Evolutionary conservation across 495 filamentous ascomycete species (phyloP).

Genomic region (Parathielavia appendiculata): DNA sequence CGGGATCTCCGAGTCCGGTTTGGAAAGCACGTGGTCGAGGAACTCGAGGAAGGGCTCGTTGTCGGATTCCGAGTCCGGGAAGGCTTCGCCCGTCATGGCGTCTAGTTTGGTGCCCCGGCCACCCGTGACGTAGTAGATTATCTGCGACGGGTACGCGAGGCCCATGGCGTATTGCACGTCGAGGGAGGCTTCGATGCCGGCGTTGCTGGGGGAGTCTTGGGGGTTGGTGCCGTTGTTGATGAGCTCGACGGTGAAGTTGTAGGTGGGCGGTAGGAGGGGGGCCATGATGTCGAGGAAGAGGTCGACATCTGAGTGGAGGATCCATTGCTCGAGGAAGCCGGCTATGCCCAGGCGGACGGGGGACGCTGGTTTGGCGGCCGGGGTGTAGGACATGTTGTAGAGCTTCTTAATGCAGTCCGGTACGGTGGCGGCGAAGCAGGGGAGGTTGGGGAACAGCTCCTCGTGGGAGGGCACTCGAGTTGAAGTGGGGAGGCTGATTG

Average conservation of each 20-base stretch:
- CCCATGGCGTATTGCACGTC: slow-evolving; percentile 66
- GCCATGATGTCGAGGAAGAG: slow-evolving; percentile 49
- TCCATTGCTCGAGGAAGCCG: slow-evolving; percentile 64
- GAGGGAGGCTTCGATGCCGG: slow-evolving; percentile 61
- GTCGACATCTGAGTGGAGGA: slow-evolving; percentile 53
- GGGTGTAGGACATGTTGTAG: slow-evolving; percentile 39
- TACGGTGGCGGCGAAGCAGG: slow-evolving; percentile 29
- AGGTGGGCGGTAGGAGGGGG: slow-evolving; percentile 35
- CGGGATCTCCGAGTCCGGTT: slow-evolving; percentile 60
- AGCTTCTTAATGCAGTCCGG: slow-evolving; percentile 38
- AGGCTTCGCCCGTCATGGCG: slow-evolving; percentile 41
- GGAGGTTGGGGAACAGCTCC: slow-evolving; percentile 22
- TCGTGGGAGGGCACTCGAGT: slow-evolving; percentile 20
- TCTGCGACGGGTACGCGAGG: slow-evolving; percentile 53
- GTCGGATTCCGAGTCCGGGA: slow-evolving; percentile 40
- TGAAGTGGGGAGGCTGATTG: slow-evolving; percentile 8
- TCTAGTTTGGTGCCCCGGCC: slow-evolving; percentile 55
- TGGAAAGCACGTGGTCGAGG: slow-evolving; percentile 59
- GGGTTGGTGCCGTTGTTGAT: slow-evolving; percentile 57
- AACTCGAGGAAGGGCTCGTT: slow-evolving; percentile 86
- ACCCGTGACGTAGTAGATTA: slow-evolving; percentile 62
- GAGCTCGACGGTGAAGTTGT: slow-evolving; percentile 58
- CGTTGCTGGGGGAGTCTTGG: slow-evolving; percentile 36
- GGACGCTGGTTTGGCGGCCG: slow-evolving; percentile 17
- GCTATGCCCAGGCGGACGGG: slow-evolving; percentile 55